Evolutionary conservation across 352 stramenopile genomes (phyloP).

Genomic region (Sclerospora graminicola): DNA sequence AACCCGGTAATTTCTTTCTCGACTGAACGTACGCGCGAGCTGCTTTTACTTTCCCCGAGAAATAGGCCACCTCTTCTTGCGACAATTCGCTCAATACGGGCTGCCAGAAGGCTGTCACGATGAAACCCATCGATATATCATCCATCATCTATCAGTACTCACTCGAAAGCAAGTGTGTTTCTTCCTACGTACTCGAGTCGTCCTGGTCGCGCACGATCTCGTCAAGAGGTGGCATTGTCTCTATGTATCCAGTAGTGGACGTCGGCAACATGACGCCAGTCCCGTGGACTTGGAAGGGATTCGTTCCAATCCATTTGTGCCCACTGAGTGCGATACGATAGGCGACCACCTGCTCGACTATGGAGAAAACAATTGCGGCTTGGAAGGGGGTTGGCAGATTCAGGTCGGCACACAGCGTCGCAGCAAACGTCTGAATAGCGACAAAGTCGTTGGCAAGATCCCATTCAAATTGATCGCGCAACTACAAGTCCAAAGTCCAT

Average conservation of each 20-base stretch:
- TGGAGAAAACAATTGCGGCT: slow-evolving; percentile 56
- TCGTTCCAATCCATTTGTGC: slow-evolving; percentile 50
- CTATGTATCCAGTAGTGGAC: slow-evolving; percentile 32
- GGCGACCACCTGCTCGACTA: slow-evolving; percentile 57
- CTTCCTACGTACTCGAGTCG: slow-evolving; percentile 25
- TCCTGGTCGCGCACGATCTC: slow-evolving; percentile 38
- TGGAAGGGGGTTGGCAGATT: slow-evolving; percentile 45
- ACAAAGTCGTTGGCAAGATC: slow-evolving; percentile 47
- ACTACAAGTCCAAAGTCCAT: too few species aligned
- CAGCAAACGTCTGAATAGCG: slow-evolving; percentile 41
- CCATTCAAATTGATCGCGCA: slow-evolving; percentile 77
- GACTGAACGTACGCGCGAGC: slow-evolving; percentile 24
- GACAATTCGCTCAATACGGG: slow-evolving; percentile 60
- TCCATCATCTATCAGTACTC: not conserved
- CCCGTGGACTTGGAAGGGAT: slow-evolving; percentile 21
- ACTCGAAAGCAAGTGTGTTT: too few species aligned
- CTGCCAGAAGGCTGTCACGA: slow-evolving; percentile 46
- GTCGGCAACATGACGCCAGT: slow-evolving; percentile 10
- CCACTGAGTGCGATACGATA: slow-evolving; percentile 45
- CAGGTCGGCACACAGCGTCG: slow-evolving; percentile 44
- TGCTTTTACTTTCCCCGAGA: slow-evolving; percentile 34
- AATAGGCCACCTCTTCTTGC: slow-evolving; percentile 55
- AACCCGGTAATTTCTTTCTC: too few species aligned
- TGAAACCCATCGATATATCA: not conserved
- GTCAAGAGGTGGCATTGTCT: slow-evolving; percentile 37